phyloP scores from a whole-genome alignment of 257 asterid species.

The Solanum neorickii region DNA sequence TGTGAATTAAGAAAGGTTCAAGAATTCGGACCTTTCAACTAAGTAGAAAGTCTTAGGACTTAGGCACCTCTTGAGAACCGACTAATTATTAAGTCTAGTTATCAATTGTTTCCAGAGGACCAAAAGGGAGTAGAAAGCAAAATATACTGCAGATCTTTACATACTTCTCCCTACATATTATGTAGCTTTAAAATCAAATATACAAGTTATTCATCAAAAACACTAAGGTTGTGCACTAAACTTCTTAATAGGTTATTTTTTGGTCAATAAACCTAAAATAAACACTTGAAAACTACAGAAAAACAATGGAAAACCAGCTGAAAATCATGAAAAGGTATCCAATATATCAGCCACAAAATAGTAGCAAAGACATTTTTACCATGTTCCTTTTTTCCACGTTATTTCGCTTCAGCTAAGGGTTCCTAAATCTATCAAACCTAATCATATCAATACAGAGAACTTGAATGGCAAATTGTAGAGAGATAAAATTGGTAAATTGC shows the following conservation, averaged over 20 bases:
- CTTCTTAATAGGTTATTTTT: background rate
- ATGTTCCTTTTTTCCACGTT: background rate
- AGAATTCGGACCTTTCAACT: background rate
- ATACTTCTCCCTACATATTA: background rate
- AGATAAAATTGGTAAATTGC: background rate
- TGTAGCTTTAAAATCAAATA: background rate
- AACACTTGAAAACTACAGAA: background rate
- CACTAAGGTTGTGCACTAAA: background rate
- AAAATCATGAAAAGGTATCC: background rate
- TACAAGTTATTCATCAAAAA: background rate
- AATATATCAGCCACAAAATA: background rate
- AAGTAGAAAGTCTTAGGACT: background rate
- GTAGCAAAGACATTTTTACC: background rate
- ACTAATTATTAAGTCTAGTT: background rate
- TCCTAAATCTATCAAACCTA: background rate
- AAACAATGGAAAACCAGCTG: background rate
- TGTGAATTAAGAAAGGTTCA: background rate
- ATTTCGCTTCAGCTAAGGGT: background rate
- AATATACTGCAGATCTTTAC: background rate
- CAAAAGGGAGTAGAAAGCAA: background rate
- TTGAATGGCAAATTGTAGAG: background rate
- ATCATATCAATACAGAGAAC: background rate
- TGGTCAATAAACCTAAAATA: background rate
- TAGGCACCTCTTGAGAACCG: background rate
- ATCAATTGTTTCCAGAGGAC: background rate